Percentiles rank a stretch among this genome's conserved stretches.
Conservation (phyloP, 2,329 filamentous ascomycete species). For the Colletotrichum tropicale region DNA sequence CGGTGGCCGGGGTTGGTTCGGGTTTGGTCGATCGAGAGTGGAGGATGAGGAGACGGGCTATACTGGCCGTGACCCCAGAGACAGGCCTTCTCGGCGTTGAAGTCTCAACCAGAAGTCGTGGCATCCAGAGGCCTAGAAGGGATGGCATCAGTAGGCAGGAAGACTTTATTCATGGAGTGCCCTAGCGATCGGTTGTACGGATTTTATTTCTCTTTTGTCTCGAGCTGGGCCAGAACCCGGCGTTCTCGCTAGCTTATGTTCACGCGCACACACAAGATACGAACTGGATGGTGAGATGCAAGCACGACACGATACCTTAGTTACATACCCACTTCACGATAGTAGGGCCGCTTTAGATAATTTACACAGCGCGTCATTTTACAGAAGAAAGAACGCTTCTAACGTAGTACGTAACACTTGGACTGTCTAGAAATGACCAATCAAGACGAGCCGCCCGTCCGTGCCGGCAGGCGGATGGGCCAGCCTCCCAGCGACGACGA, state of each 20-base stretch:
- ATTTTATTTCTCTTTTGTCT: background rate
- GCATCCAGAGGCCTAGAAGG: background rate
- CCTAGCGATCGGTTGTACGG: background rate
- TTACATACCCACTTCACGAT: background rate
- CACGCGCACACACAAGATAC: background rate
- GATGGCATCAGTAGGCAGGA: background rate
- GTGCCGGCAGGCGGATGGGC: background rate
- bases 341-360: background rate
- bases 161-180: background rate
- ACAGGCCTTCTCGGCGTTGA: background rate
- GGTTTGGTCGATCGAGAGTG: constrained; percentile 7
- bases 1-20: constrained; percentile 12
- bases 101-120: background rate
- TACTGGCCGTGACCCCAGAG: background rate
- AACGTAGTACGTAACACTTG: background rate
- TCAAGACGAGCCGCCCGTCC: background rate
- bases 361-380: background rate
- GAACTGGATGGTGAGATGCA: background rate
- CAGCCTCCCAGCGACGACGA: background rate
- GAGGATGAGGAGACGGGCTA: constrained; percentile 18
- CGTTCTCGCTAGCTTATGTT: background rate
- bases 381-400: background rate
- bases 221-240: background rate
- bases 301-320: background rate
- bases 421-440: background rate